Conservation (phyloP, 768 basidiomycete species). For the Kockovaella imperatae region DNA sequence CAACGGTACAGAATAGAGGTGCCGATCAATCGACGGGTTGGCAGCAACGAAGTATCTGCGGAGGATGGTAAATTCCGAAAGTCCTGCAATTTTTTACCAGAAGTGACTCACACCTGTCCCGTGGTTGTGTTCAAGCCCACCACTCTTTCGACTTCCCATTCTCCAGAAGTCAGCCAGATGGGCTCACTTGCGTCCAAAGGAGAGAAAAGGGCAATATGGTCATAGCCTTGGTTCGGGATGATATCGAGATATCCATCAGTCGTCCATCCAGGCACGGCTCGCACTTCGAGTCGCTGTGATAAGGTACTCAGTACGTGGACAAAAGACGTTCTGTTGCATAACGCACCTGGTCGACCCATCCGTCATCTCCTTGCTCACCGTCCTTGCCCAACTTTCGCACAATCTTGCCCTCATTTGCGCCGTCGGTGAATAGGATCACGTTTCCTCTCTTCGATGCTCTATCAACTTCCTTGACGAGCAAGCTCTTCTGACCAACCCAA, state of each 20-base stretch:
- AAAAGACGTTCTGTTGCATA: constrained; percentile 46
- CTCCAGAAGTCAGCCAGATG: constrained; percentile 72
- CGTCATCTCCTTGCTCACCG: constrained; percentile 81
- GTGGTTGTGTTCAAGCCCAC: constrained; percentile 61
- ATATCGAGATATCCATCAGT: constrained; percentile 79
- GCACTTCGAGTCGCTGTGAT: constrained; percentile 40
- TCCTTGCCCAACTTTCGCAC: constrained; percentile 70
- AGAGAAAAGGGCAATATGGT: constrained; percentile 86
- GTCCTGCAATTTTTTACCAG: not conserved
- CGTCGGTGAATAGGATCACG: constrained; percentile 65
- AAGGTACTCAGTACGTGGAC: constrained; percentile 43
- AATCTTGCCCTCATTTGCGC: constrained; percentile 50
- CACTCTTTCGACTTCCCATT: constrained; percentile 84
- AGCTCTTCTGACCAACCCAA: constrained; percentile 69
- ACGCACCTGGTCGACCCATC: constrained; percentile 86
- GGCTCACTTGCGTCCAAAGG: constrained; percentile 64
- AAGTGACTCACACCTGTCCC: constrained; percentile 60
- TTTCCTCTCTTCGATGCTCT: constrained; percentile 71
- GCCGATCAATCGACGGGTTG: constrained; percentile 70
- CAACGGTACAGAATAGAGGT: constrained; percentile 72
- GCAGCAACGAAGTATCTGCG: constrained; percentile 81
- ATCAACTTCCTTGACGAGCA: constrained; percentile 81
- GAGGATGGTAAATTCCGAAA: not conserved
- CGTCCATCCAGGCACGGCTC: constrained; percentile 36
- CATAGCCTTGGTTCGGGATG: constrained; percentile 76